Conservation (phyloP, 2,329 filamentous ascomycete species). For the Diplodia scrobiculata region DNA sequence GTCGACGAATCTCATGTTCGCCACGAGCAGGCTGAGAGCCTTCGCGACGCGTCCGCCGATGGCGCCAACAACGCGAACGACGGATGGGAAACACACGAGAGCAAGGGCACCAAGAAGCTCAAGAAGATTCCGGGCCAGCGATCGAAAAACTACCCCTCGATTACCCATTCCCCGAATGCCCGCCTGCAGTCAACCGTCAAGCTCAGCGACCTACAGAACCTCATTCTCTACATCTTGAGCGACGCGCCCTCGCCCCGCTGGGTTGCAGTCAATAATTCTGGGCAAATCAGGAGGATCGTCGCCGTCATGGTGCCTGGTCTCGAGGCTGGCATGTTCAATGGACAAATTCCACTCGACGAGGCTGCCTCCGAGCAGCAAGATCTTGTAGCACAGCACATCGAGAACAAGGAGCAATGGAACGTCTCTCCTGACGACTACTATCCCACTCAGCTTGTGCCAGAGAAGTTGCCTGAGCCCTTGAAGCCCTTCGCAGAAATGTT, state of each 20-base stretch:
- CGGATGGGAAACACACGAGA: conserved; percentile 37
- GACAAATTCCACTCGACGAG: conserved; percentile 47
- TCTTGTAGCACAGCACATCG: conserved; percentile 32
- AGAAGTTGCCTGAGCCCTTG: conserved; percentile 48
- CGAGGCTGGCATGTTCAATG: conserved; percentile 85
- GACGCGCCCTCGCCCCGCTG: conserved; percentile 63
- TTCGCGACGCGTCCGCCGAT: conserved; percentile 15
- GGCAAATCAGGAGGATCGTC: conserved; percentile 71
- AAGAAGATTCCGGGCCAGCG: conserved; percentile 41
- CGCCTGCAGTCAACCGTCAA: conserved; percentile 59
- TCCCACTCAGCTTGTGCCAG: conserved; percentile 48
- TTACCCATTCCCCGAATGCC: conserved; percentile 57
- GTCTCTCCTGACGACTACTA: conserved; percentile 55
- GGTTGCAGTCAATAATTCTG: conserved; percentile 61
- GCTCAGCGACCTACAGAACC: conserved; percentile 60
- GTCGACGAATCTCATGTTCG: not conserved
- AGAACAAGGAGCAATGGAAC: conserved; percentile 38
- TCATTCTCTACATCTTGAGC: conserved; percentile 64
- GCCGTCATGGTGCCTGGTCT: conserved; percentile 89
- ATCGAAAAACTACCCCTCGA: conserved; percentile 55
- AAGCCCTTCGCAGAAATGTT: conserved; percentile 79
- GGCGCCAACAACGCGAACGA: conserved; percentile 26
- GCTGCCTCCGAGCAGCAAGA: conserved; percentile 13
- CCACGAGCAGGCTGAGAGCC: not conserved
- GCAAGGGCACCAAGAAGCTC: conserved; percentile 32